A percentile compares a stretch with the other conserved stretches of the same genome.
phyloP scores from a whole-genome alignment of 108 stramenopile species.

The Aurantiochytrium sp. region DNA sequence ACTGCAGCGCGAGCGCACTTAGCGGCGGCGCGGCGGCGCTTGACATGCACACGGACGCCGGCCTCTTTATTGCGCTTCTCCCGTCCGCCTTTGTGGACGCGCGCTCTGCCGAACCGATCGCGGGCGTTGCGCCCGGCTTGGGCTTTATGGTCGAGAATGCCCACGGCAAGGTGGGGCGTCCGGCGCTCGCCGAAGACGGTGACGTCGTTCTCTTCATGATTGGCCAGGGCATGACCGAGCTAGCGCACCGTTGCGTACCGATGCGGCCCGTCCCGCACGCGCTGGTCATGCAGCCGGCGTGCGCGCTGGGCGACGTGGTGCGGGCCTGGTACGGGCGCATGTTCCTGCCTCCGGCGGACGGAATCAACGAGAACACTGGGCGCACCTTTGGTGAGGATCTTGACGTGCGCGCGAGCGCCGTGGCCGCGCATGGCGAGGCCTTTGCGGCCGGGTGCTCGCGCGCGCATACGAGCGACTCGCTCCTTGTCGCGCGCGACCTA shows the following conservation, averaged over 20 bases:
- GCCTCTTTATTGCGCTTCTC: not conserved
- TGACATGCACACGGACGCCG: constrained; percentile 8
- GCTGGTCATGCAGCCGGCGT: not conserved
- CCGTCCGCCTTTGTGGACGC: not conserved
- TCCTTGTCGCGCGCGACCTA: not conserved
- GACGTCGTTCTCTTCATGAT: constrained; percentile 11
- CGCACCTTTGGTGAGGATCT: not conserved
- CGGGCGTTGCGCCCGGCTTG: not conserved
- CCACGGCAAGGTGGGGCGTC: not conserved
- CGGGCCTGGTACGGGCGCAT: constrained; percentile 11
- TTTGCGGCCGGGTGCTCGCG: not conserved
- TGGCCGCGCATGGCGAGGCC: not conserved
- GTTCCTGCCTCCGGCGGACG: not conserved
- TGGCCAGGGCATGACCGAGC: not conserved
- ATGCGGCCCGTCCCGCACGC: constrained; percentile 15
- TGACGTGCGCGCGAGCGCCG: not conserved
- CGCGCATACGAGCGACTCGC: not conserved
- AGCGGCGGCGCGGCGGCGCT: not conserved
- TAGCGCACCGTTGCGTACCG: not conserved
- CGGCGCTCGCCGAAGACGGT: not conserved
- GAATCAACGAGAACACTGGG: not conserved
- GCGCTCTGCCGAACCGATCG: not conserved
- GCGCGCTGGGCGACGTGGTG: not conserved
- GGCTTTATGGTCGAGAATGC: not conserved
- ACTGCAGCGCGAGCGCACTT: not conserved